Evolutionary conservation across 768 basidiomycete genomes (phyloP).

Genomic region (Candolleomyces eurysporus): DNA sequence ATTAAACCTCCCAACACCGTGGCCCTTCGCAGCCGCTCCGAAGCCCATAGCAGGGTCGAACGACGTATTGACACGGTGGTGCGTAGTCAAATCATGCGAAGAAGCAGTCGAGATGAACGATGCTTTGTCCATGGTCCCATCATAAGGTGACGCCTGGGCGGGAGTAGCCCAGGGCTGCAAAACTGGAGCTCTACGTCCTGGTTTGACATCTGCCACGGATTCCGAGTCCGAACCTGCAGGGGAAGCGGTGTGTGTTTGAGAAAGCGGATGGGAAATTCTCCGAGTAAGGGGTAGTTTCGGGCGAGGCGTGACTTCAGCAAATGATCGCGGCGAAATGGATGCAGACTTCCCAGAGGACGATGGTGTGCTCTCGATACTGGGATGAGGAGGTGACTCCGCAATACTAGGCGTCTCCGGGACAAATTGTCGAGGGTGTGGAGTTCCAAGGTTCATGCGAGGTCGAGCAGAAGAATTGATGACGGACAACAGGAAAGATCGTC

Average conservation of each 20-base stretch:
- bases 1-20: slow-evolving; percentile 78
- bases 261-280: slow-evolving; percentile 63
- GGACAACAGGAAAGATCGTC: slow-evolving; percentile 78
- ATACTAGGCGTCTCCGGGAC: slow-evolving; percentile 30
- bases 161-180: slow-evolving; percentile 32
- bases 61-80: slow-evolving; percentile 80
- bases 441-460: slow-evolving; percentile 63
- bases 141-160: slow-evolving; percentile 39
- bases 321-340: slow-evolving; percentile 45
- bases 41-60: slow-evolving; percentile 84
- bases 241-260: slow-evolving; percentile 45
- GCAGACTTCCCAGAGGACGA: slow-evolving; percentile 24
- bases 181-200: slow-evolving; percentile 15
- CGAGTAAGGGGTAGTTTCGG: slow-evolving; percentile 41
- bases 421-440: slow-evolving; percentile 53
- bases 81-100: slow-evolving; percentile 84
- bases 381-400: slow-evolving; percentile 33
- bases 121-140: slow-evolving; percentile 50
- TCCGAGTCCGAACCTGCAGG: slow-evolving; percentile 36
- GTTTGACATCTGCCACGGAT: slow-evolving; percentile 19
- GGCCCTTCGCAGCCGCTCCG: slow-evolving; percentile 56
- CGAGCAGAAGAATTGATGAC: slow-evolving; percentile 83
- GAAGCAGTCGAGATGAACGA: slow-evolving; percentile 83
- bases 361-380: slow-evolving; percentile 9
- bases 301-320: slow-evolving; percentile 65